A percentile compares a stretch with the other conserved stretches of the same genome.
Conservation (phyloP, 1,284 basidiomycete species). For the Irpex sp. region DNA sequence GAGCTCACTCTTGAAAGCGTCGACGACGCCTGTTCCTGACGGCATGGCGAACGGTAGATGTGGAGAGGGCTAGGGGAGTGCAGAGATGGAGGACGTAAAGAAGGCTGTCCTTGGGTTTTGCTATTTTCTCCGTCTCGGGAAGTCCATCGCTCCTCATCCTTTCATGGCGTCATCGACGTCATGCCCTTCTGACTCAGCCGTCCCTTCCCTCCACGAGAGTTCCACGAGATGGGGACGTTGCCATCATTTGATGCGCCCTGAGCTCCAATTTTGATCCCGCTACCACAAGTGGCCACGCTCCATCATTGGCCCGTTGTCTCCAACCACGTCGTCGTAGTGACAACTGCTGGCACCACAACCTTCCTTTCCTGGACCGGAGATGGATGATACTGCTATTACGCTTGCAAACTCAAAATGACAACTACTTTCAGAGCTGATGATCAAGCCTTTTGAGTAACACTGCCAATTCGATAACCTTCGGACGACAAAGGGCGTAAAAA, state of each 20-base stretch:
- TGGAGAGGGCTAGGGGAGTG: conserved; percentile 7
- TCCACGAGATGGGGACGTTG: neutral
- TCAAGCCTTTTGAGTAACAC: no score
- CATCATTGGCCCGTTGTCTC: neutral
- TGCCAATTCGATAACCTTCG: no score
- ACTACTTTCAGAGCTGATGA: no score
- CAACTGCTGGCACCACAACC: neutral
- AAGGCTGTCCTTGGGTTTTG: neutral
- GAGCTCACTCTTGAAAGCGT: conserved; percentile 31
- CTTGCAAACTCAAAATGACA: no score
- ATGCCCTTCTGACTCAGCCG: conserved; percentile 2
- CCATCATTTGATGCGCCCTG: conserved; percentile 1
- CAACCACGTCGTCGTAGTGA: neutral
- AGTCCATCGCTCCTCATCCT: conserved; percentile 10
- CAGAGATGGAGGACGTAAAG: conserved; percentile 1
- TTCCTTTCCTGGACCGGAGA: neutral
- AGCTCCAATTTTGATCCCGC: neutral
- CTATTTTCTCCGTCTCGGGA: conserved; percentile 2
- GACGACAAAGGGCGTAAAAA: no score
- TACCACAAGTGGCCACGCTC: neutral
- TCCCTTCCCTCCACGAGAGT: neutral
- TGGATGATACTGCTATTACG: no score
- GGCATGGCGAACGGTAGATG: conserved; percentile 22
- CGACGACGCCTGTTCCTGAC: conserved; percentile 31
- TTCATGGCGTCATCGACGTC: conserved; percentile 17